phyloP scores from a whole-genome alignment of 352 stramenopile genomes.

The Pythium angustatum region DNA sequence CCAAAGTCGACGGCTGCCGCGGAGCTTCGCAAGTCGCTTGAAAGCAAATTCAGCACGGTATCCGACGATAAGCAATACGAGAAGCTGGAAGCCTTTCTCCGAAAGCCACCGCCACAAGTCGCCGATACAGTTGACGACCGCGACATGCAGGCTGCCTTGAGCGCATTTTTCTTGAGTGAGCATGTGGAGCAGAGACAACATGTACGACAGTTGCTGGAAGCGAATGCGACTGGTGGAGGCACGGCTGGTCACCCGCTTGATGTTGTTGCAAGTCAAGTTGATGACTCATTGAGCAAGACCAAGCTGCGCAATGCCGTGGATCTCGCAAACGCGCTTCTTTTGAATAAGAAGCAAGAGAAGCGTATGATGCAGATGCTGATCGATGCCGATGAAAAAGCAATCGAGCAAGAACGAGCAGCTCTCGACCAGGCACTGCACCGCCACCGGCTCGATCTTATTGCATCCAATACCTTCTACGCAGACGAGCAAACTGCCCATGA shows the following conservation, averaged over 20 bases:
- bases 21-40: constrained; percentile 19
- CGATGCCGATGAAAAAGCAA: constrained; percentile 60
- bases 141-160: constrained; percentile 37
- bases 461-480: constrained; percentile 33
- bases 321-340: constrained; percentile 50
- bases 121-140: constrained; percentile 29
- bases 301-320: constrained; percentile 77
- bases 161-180: constrained; percentile 22
- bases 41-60: constrained; percentile 36
- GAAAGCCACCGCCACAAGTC: constrained; percentile 31
- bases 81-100: constrained; percentile 49
- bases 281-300: constrained; percentile 62
- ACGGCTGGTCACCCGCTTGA: constrained; percentile 9
- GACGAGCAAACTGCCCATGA: constrained; percentile 12
- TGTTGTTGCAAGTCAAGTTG: constrained; percentile 27
- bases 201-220: constrained; percentile 8
- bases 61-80: constrained; percentile 26
- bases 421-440: constrained; percentile 64
- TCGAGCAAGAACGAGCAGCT: constrained; percentile 62
- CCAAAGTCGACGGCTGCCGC: constrained; percentile 8
- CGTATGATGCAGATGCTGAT: constrained; percentile 64
- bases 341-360: constrained; percentile 65
- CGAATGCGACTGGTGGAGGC: background rate
- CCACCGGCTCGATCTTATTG: constrained; percentile 50
- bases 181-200: constrained; percentile 21